Base-by-base conservation (phyloP, 1,139 yeast species). In the Hyphopichia buzzinii region DNA sequence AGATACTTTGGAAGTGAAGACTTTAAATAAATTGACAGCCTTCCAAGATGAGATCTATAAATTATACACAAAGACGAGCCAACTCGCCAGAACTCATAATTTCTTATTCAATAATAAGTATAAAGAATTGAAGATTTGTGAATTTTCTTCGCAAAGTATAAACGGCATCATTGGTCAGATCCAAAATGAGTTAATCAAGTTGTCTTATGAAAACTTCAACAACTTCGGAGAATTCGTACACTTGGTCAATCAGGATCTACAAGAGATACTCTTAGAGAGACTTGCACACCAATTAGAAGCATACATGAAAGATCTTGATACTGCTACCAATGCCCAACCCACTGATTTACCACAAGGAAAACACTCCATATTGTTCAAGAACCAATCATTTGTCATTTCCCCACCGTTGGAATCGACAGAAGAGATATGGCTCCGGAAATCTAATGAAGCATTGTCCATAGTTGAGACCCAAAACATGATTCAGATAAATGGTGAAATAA, bases 281-380 rank as follows among this genome's bases (percentile, higher is more conserved):
- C 68, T 67, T 40, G 35, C 38, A 13, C 22, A 27, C 3, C 44
- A 55, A 21, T 47, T 59, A 28, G 31, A 33, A 13, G 30, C 17
- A 10, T 38, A 47, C 17, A 3, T 16, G 11, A 8, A 10, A 4
- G 16, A 6, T 4, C 13, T 31, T 11, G n/a, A 29, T 17, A 16
- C 8, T 10, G 13, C 27, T 7, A 10, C 19, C 5, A 11, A 4
- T 7, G 16, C 22, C 24, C 11, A 13, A 17, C 15, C 24, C 13
- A 12, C 24, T 3, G 13, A 21, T 11, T 12, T 32, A 2, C 17
- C 21, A 11, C 26, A 15, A 22, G 14, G 17, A 17, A 39, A 29
- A 0, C 81, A 75, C 45, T 62, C 57, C 2, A 55, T 82, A 1
- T 40, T 57, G 0, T 59, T 76, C 15, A 64, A 61, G 31, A 72